A percentile compares a stretch with the other conserved stretches of the same genome.
phyloP scores from a whole-genome alignment of 2,329 filamentous ascomycete species.

The Dendrostoma leiphaemia region DNA sequence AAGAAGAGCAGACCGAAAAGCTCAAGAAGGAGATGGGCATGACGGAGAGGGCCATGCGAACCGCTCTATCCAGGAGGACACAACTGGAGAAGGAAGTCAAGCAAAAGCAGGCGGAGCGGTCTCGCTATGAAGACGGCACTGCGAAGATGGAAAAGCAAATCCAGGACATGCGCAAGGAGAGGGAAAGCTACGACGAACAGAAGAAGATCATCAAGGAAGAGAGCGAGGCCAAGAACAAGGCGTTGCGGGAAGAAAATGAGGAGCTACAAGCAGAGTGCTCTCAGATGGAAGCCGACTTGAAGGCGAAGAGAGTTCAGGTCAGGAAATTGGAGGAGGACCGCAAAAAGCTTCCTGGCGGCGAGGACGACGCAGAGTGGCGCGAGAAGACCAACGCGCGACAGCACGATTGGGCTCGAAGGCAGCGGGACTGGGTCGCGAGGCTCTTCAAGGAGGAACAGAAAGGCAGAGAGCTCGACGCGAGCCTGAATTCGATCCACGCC shows the following conservation, averaged over 20 bases:
- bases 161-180: constrained; percentile 56
- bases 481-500: constrained; percentile 44
- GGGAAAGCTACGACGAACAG: constrained; percentile 52
- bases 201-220: constrained; percentile 49
- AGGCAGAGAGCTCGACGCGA: constrained; percentile 44
- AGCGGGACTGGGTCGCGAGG: constrained; percentile 51
- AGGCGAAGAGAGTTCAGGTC: constrained; percentile 67
- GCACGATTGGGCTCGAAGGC: constrained; percentile 53
- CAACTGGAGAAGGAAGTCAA: constrained; percentile 73
- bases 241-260: constrained; percentile 54
- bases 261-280: constrained; percentile 63
- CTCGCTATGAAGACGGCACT: constrained; percentile 69
- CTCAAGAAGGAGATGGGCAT: constrained; percentile 77
- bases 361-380: constrained; percentile 57
- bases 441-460: constrained; percentile 47
- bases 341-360: constrained; percentile 60
- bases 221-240: constrained; percentile 49
- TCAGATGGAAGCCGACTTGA: constrained; percentile 69
- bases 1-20: constrained; percentile 85
- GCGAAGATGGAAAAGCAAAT: constrained; percentile 65
- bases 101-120: constrained; percentile 66
- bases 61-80: constrained; percentile 72
- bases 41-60: constrained; percentile 77
- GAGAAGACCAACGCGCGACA: constrained; percentile 50
- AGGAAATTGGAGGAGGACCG: constrained; percentile 71